Conservation (phyloP, 2,329 filamentous ascomycete species). For the Clarireedia hainanense region DNA sequence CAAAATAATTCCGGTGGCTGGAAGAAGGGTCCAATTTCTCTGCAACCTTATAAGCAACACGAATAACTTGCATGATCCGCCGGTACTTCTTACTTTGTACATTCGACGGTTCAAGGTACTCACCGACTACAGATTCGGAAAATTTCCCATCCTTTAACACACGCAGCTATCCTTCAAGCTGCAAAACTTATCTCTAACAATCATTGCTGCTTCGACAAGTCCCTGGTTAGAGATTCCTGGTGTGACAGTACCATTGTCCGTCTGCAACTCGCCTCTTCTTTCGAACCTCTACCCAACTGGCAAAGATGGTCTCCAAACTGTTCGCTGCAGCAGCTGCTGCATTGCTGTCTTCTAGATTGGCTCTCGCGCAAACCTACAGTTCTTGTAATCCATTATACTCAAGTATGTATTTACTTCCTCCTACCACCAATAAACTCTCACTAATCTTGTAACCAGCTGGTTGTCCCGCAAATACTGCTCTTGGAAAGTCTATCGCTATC, state of each 20-base stretch:
- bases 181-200: background rate
- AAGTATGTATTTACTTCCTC: slow-evolving; percentile 24
- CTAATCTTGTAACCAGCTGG: slow-evolving; percentile 34
- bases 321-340: slow-evolving; percentile 16
- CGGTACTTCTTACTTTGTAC: background rate
- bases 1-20: slow-evolving; percentile 6
- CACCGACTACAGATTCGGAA: background rate
- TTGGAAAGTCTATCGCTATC: slow-evolving; percentile 74
- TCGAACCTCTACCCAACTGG: background rate
- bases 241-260: background rate
- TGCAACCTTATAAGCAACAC: slow-evolving; percentile 2
- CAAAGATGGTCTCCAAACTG: slow-evolving; percentile 22
- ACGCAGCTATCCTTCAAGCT: slow-evolving; percentile 1
- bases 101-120: background rate
- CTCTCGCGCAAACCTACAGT: slow-evolving; percentile 43
- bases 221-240: background rate
- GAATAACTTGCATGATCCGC: slow-evolving; percentile 6
- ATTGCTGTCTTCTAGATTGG: slow-evolving; percentile 15
- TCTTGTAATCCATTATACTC: slow-evolving; percentile 45
- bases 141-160: background rate
- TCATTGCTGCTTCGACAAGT: background rate
- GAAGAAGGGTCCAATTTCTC: background rate
- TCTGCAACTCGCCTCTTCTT: slow-evolving; percentile 1
- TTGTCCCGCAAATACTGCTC: slow-evolving; percentile 70
- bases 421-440: background rate